A percentile compares a stretch with the other conserved stretches of the same genome.
phyloP scores from a whole-genome alignment of 2,329 filamentous ascomycete species.

The Fonsecaea pugnacius region DNA sequence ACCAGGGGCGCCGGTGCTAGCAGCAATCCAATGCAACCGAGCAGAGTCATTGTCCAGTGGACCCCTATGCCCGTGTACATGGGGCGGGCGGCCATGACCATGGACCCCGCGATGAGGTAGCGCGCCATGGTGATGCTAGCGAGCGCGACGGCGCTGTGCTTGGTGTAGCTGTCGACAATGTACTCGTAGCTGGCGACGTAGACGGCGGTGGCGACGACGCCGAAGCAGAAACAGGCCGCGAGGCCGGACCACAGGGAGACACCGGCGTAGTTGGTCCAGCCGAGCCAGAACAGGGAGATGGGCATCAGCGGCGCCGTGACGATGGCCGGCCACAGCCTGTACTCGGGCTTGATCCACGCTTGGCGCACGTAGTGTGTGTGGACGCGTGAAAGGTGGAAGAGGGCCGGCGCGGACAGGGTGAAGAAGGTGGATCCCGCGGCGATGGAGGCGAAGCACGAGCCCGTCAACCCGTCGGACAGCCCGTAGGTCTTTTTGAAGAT shows the following conservation, averaged over 20 bases:
- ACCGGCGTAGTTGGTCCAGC: slow-evolving; percentile 54
- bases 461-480: slow-evolving; percentile 49
- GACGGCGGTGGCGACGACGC: slow-evolving; percentile 54
- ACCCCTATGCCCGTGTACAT: slow-evolving; percentile 47
- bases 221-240: slow-evolving; percentile 56
- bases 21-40: slow-evolving; percentile 45
- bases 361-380: slow-evolving; percentile 3
- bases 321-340: slow-evolving; percentile 59
- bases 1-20: slow-evolving; percentile 53
- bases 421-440: slow-evolving; percentile 48
- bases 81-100: slow-evolving; percentile 42
- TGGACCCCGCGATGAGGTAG: slow-evolving; percentile 46
- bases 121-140: slow-evolving; percentile 51
- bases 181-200: slow-evolving; percentile 61
- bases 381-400: slow-evolving; percentile 52
- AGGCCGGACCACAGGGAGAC: slow-evolving; percentile 60
- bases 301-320: slow-evolving; percentile 56
- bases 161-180: slow-evolving; percentile 62
- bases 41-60: slow-evolving; percentile 47
- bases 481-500: slow-evolving; percentile 57
- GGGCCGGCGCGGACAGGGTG: slow-evolving; percentile 48
- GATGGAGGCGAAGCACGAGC: slow-evolving; percentile 55
- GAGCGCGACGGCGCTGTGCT: slow-evolving; percentile 56
- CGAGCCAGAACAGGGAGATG: slow-evolving; percentile 62
- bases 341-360: slow-evolving; percentile 49